Conservation (phyloP, 805 yeast species). For the Candida rishiriensis region DNA sequence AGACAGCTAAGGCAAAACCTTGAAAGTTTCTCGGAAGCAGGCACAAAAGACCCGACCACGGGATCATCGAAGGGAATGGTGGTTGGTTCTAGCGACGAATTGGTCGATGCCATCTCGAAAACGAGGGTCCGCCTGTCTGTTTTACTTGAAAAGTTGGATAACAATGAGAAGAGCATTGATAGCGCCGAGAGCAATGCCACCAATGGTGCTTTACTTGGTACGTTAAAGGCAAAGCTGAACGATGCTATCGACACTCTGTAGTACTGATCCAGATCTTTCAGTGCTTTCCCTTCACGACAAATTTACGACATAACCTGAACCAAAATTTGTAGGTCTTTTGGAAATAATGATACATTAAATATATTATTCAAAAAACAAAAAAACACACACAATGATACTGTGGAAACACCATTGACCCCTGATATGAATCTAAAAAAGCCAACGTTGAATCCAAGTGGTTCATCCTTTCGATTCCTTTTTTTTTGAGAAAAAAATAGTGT, state of each 20-base stretch:
- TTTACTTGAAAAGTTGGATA: constrained; percentile 3
- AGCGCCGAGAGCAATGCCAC: background rate
- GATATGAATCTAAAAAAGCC: too few relatives aligned
- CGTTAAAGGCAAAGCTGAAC: constrained; percentile 12
- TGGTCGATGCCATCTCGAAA: constrained; percentile 20
- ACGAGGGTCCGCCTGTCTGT: constrained; percentile 4
- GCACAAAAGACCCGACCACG: constrained; percentile 6
- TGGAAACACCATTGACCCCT: too few relatives aligned
- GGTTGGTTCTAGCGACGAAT: constrained; percentile 17
- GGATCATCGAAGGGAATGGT: constrained; percentile 19
- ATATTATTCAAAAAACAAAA: too few relatives aligned
- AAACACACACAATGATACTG: too few relatives aligned
- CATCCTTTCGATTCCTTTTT: too few relatives aligned
- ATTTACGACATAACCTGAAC: too few relatives aligned
- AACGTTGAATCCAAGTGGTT: too few relatives aligned
- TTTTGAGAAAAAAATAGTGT: too few relatives aligned
- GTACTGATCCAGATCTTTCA: too few relatives aligned
- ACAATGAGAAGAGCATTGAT: background rate
- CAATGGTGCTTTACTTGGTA: constrained; percentile 12
- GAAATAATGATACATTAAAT: too few relatives aligned
- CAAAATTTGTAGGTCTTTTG: too few relatives aligned
- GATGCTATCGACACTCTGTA: background rate
- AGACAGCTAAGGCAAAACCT: constrained; percentile 10
- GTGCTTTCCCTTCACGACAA: too few relatives aligned
- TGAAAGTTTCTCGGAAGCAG: constrained; percentile 5